Evolutionary conservation across 768 basidiomycete genomes (phyloP).

Genomic region (Russula foetens): DNA sequence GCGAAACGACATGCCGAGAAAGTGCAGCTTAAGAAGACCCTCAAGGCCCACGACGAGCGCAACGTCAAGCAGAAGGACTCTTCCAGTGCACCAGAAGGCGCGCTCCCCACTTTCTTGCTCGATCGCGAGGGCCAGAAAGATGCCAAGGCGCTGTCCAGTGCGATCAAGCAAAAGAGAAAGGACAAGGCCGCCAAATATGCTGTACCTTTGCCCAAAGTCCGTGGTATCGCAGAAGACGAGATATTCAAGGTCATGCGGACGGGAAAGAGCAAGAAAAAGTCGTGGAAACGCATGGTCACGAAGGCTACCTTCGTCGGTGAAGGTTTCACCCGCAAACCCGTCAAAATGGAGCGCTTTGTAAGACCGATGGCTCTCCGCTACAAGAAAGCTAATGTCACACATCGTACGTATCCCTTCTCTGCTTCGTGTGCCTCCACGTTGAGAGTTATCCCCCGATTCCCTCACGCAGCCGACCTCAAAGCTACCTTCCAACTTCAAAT

Average conservation of each 20-base stretch:
- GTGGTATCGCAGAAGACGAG: constrained; percentile 98
- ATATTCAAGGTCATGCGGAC: constrained; percentile 99
- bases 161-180: constrained; percentile 97
- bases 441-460: background rate
- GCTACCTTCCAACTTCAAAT: constrained; percentile 99
- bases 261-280: constrained; percentile 91
- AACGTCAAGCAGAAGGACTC: constrained; percentile 93
- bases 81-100: constrained; percentile 77
- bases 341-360: constrained; percentile 98
- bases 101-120: constrained; percentile 90
- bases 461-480: constrained; percentile 83
- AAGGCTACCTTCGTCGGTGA: constrained; percentile 99
- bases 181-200: constrained; percentile 98
- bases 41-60: constrained; percentile 98
- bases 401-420: constrained; percentile 53
- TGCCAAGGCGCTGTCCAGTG: constrained; percentile 90
- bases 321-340: constrained; percentile 95
- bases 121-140: constrained; percentile 98
- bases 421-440: background rate
- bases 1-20: constrained; percentile 95
- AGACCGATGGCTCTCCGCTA: constrained; percentile 96
- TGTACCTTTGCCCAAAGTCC: constrained; percentile 92
- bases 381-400: constrained; percentile 98
- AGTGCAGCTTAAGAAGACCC: constrained; percentile 98
- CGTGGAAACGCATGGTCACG: constrained; percentile 99